These are phyloP conservation scores for Chalciporus pseudorubinellus DNA, from an alignment of 768 basidiomycete genomes.

Conservation along the genomic window DNA sequence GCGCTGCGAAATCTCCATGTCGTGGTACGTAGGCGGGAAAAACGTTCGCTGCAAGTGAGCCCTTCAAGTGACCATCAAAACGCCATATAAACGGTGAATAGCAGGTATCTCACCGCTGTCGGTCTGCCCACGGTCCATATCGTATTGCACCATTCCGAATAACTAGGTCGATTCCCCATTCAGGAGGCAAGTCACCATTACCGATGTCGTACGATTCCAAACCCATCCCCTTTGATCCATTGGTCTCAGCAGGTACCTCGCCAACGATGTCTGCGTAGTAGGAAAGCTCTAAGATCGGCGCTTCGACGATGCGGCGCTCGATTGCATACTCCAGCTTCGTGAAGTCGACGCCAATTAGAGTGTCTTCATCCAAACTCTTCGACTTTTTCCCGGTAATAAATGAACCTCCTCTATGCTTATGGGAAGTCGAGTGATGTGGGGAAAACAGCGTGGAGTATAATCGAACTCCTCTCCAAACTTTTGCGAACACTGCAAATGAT, in stretches of 20 bases:
- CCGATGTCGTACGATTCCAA: slow-evolving; percentile 66
- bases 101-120: slow-evolving; percentile 62
- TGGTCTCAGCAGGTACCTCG: slow-evolving; percentile 50
- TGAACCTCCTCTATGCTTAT: slow-evolving; percentile 2
- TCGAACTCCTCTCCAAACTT: slow-evolving; percentile 56
- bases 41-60: slow-evolving; percentile 76
- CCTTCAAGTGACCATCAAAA: slow-evolving; percentile 35
- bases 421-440: slow-evolving; percentile 5
- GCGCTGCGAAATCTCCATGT: slow-evolving; percentile 51
- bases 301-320: slow-evolving; percentile 78
- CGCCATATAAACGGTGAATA: neutral
- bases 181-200: slow-evolving; percentile 84
- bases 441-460: slow-evolving; percentile 39
- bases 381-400: slow-evolving; percentile 6
- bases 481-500: slow-evolving; percentile 41
- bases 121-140: slow-evolving; percentile 97
- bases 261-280: slow-evolving; percentile 90
- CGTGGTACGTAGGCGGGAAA: slow-evolving; percentile 77
- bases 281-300: slow-evolving; percentile 70
- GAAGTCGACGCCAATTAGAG: slow-evolving; percentile 55
- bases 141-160: slow-evolving; percentile 71
- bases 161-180: slow-evolving; percentile 90
- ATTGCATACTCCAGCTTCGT: slow-evolving; percentile 78
- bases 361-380: slow-evolving; percentile 49
- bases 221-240: slow-evolving; percentile 30